Evolutionary conservation across 345 rosid species (phyloP).

Genomic region (Eucalyptus leucophloia): DNA sequence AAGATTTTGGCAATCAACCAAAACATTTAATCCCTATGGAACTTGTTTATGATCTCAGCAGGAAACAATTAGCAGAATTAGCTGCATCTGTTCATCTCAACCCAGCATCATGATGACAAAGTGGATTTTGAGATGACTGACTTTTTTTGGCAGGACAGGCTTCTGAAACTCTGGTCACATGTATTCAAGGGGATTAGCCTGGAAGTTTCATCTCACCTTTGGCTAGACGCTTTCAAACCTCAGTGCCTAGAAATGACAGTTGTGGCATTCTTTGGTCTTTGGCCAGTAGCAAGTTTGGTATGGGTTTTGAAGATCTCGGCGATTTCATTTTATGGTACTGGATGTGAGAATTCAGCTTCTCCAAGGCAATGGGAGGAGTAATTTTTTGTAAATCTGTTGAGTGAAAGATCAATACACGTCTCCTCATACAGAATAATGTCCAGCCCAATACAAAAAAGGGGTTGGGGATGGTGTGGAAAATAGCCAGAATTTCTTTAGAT

Average conservation of each 20-base stretch:
- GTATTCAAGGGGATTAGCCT: not conserved
- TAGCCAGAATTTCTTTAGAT: not conserved
- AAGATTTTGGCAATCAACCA: constrained; percentile 32
- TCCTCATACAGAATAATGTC: not conserved
- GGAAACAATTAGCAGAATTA: constrained; percentile 47
- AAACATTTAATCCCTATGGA: constrained; percentile 65
- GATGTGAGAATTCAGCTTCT: not conserved
- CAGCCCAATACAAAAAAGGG: not conserved
- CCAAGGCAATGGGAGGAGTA: not conserved
- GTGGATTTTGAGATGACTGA: not conserved
- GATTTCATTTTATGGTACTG: not conserved
- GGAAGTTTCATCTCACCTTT: not conserved
- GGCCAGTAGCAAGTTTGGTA: not conserved
- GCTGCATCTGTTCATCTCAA: constrained; percentile 27
- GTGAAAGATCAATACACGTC: not conserved
- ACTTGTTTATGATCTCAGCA: constrained; percentile 49
- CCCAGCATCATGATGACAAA: not conserved
- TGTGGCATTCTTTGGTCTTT: not conserved
- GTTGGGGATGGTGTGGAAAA: not conserved
- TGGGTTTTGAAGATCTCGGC: not conserved
- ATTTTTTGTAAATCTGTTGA: not conserved
- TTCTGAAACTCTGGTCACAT: not conserved
- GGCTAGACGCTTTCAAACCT: not conserved
- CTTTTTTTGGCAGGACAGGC: not conserved
- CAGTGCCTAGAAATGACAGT: not conserved